phyloP scores from a whole-genome alignment of 176 grass and related monocot species.

The Cocos nucifera region DNA sequence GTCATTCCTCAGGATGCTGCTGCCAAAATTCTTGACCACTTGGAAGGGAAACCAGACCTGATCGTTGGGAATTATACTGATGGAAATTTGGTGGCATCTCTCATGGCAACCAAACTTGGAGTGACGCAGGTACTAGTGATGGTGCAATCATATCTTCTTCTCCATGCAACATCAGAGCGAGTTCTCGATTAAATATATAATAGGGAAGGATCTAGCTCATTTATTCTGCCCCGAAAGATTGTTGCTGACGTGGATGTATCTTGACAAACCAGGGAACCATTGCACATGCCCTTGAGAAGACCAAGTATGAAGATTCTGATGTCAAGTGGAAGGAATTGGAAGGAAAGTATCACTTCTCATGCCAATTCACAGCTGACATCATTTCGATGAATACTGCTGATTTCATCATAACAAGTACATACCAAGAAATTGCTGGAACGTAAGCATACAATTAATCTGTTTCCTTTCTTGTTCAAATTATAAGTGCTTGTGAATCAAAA shows the following conservation, averaged over 20 bases:
- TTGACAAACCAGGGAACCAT: conserved; percentile 51
- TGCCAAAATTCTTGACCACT: conserved; percentile 56
- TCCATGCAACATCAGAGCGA: too few species aligned
- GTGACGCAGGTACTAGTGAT: conserved; percentile 52
- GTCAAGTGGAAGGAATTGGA: conserved; percentile 87
- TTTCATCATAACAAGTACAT: conserved; percentile 94
- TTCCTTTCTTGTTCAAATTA: conserved; percentile 9
- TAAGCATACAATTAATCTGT: background rate
- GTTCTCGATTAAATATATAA: too few species aligned
- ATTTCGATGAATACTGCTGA: conserved; percentile 86
- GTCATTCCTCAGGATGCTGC: conserved; percentile 51
- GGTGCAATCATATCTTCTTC: too few species aligned
- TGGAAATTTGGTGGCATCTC: conserved; percentile 88
- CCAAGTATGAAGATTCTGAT: conserved; percentile 92
- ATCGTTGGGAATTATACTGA: conserved; percentile 96
- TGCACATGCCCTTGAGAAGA: conserved; percentile 96
- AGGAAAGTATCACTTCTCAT: conserved; percentile 89
- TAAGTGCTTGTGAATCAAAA: background rate
- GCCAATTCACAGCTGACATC: conserved; percentile 97
- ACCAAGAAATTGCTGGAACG: conserved; percentile 97
- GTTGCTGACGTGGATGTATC: too few species aligned
- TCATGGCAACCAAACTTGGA: conserved; percentile 72
- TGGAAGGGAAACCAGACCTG: conserved; percentile 91
- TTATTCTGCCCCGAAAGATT: too few species aligned
- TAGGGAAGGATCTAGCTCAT: too few species aligned